Conservation (phyloP, 805 yeast genomes). For the Kuraishia molischiana region DNA sequence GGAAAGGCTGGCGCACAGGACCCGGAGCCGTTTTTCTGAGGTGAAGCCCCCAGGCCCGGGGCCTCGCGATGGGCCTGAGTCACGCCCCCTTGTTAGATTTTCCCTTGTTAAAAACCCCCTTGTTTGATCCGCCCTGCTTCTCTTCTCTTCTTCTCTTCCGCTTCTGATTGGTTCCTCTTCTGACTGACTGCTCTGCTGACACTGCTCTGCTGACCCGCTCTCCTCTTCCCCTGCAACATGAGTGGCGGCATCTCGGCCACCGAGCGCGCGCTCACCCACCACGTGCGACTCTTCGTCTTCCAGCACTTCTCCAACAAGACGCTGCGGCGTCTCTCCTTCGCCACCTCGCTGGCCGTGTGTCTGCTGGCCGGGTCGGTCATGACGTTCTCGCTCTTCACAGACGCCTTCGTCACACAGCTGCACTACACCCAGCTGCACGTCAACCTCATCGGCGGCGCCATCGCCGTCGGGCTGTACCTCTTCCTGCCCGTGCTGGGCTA, state of each 20-base stretch:
- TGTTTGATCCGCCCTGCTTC: no score
- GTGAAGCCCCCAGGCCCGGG: no score
- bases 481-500: slow-evolving; percentile 78
- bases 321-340: slow-evolving; percentile 42
- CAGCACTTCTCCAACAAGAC: slow-evolving; percentile 28
- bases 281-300: slow-evolving; percentile 32
- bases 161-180: no score
- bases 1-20: no score
- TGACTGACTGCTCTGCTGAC: no score
- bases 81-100: no score
- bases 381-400: slow-evolving; percentile 72
- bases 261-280: slow-evolving; percentile 31
- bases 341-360: slow-evolving; percentile 52
- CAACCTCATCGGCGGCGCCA: slow-evolving; percentile 65
- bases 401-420: slow-evolving; percentile 49
- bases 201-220: no score
- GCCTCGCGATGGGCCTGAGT: no score
- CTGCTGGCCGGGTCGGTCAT: slow-evolving; percentile 75
- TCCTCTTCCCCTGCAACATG: no score
- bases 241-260: slow-evolving; percentile 19
- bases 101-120: no score
- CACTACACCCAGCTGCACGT: slow-evolving; percentile 52
- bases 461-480: slow-evolving; percentile 75
- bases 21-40: no score
- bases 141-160: no score